These are phyloP conservation scores for Citrus inodora DNA, from an alignment of 345 rosid species.

Conservation along the genomic window DNA sequence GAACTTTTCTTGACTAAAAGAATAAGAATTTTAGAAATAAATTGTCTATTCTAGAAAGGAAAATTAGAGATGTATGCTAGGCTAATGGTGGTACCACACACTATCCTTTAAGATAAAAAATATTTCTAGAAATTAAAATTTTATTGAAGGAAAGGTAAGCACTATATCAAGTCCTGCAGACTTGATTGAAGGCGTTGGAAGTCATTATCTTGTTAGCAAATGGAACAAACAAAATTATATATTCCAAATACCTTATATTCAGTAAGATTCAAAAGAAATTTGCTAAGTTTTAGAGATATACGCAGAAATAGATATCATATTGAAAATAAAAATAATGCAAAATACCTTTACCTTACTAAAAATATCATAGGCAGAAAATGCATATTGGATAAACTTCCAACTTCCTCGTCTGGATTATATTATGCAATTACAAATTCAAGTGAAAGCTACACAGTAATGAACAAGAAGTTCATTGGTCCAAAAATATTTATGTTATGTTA, in stretches of 20 bases:
- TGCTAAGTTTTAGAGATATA: too few relatives aligned
- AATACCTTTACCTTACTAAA: too few relatives aligned
- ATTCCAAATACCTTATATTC: not conserved
- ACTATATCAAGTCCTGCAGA: not conserved
- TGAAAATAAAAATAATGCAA: not conserved
- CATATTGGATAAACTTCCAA: not conserved
- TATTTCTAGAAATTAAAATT: not conserved
- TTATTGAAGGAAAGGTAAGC: not conserved
- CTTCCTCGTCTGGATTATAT: not conserved
- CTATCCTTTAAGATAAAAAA: not conserved
- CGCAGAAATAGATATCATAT: not conserved
- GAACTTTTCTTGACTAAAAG: too few relatives aligned
- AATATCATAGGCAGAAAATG: too few relatives aligned
- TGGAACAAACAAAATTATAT: not conserved
- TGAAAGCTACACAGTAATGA: not conserved
- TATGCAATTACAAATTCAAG: not conserved
- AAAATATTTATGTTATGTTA: conserved; percentile 5
- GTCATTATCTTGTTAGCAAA: not conserved
- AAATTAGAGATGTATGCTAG: not conserved
- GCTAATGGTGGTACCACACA: not conserved
- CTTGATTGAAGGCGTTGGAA: not conserved
- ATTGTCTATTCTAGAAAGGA: not conserved
- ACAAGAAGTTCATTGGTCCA: not conserved
- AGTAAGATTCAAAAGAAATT: too few relatives aligned
- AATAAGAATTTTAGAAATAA: too few relatives aligned